Percentiles rank a stretch among this genome's conserved stretches.
Conservation (phyloP, 2,329 filamentous ascomycete genomes). For the Fusarium continuum region DNA sequence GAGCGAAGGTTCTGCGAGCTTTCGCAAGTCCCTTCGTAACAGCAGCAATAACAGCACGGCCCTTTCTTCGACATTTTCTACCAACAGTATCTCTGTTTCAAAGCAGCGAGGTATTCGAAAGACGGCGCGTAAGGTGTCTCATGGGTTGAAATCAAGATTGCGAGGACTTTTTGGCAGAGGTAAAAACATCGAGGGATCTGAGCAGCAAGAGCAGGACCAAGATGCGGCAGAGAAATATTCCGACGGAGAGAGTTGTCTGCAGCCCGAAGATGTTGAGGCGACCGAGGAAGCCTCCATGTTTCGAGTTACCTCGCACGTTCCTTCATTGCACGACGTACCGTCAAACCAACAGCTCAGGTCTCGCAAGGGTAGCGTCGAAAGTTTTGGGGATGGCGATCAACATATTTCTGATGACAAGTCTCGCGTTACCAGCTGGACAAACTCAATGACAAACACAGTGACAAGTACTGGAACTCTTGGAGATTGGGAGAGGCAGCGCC, state of each 20-base stretch:
- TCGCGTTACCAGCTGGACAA: slow-evolving; percentile 78
- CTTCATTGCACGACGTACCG: slow-evolving; percentile 60
- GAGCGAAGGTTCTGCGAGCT: slow-evolving; percentile 47
- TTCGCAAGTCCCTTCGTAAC: slow-evolving; percentile 61
- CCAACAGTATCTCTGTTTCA: slow-evolving; percentile 30
- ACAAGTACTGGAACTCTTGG: slow-evolving; percentile 52
- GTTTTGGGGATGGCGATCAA: slow-evolving; percentile 52
- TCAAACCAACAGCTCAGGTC: slow-evolving; percentile 60
- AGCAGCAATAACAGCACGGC: slow-evolving; percentile 54
- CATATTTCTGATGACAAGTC: slow-evolving; percentile 62
- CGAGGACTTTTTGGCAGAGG: slow-evolving; percentile 53
- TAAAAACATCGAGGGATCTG: slow-evolving; percentile 30
- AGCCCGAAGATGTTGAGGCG: slow-evolving; percentile 47
- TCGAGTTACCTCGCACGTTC: slow-evolving; percentile 58
- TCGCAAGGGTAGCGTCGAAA: slow-evolving; percentile 65
- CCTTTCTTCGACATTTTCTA: slow-evolving; percentile 46
- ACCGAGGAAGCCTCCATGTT: slow-evolving; percentile 57
- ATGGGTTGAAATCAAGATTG: slow-evolving; percentile 68
- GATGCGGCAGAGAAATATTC: slow-evolving; percentile 27
- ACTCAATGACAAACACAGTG: slow-evolving; percentile 67
- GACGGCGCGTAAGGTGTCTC: slow-evolving; percentile 70
- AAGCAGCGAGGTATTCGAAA: slow-evolving; percentile 53
- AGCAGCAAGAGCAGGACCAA: slow-evolving; percentile 6
- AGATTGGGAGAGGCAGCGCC: slow-evolving; percentile 63
- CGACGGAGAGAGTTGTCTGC: slow-evolving; percentile 45